Base-by-base conservation (phyloP, 768 basidiomycete species). In the Termitomyces eurrhizus region DNA sequence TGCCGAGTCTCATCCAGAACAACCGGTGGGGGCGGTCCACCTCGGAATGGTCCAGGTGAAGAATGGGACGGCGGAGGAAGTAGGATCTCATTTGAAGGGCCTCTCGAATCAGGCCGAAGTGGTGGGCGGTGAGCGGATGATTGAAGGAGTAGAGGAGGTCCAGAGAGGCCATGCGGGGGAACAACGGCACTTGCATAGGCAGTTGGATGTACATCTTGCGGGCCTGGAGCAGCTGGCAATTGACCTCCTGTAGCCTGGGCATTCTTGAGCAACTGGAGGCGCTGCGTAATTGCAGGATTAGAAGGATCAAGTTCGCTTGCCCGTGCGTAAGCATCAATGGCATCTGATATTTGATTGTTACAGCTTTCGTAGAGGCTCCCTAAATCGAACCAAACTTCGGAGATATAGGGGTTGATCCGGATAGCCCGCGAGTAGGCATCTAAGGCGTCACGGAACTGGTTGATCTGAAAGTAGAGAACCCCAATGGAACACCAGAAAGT, bases 401-500 rank as follows among this genome's bases (percentile, higher is more conserved):
- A 83, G 68, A 99, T 98, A 79, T 96, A 98, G 0, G 97, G 97
- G 72, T 98, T 98, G 76, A 99, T 95, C 63, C 96, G 89, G 68
- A 99, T 98, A 12, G 97, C 97, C 16, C 96, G 91, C 33, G 97
- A 98, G 74, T 99, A 99, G 11, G 97, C 97, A 69, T 99, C 97
- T 41, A 99, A 87, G 2, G 96, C 96, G 69, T 99, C 97, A 56
- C 95, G 93, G 79, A 93, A 99, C 72, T 99, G 97, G 75, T 98
- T 98, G 79, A 99, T 98, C 72, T 99, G 95, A 82, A 97, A 99
- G 73, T 99, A 99, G 1, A 99, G 83, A 0, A 99, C 97, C 51
- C 97, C 97, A 68, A 99, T 99, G 26, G 94, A 96, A 72, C 96
- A 98, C 97, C 97, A 98, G 75, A 98, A 99, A 0, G 97, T 98